Evolutionary conservation across 768 basidiomycete species (phyloP).

Genomic region (Lactifluus volemus): DNA sequence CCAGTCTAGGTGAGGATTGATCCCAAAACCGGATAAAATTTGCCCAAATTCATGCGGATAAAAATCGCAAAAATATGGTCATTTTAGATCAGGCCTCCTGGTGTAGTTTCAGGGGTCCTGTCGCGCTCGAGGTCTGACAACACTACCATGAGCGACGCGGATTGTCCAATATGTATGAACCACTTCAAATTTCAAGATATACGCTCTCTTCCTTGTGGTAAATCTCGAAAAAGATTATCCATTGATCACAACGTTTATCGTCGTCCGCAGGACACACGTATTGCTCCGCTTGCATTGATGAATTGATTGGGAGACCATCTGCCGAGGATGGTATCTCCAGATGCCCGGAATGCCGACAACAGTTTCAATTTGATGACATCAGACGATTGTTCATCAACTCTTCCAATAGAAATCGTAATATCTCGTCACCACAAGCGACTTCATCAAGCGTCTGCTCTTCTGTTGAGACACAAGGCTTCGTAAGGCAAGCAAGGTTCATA

Average conservation of each 20-base stretch:
- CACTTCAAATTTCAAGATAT: background rate
- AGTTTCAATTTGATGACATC: background rate
- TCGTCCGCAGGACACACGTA: slow-evolving; percentile 6
- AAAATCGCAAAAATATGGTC: too few species aligned
- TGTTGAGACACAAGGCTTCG: background rate
- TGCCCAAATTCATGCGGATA: too few species aligned
- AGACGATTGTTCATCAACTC: slow-evolving; percentile 3
- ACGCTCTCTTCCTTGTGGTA: slow-evolving; percentile 12
- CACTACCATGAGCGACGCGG: background rate
- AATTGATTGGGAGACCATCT: background rate
- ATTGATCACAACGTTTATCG: background rate
- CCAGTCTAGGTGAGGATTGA: too few species aligned
- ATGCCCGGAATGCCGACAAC: slow-evolving; percentile 9
- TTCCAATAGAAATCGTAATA: background rate
- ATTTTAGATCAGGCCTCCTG: too few species aligned
- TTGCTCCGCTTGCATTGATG: slow-evolving; percentile 6
- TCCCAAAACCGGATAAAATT: too few species aligned
- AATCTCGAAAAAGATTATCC: background rate
- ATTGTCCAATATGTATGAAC: slow-evolving; percentile 13
- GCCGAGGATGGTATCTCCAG: background rate
- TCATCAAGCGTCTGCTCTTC: background rate
- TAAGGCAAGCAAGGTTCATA: slow-evolving; percentile 9
- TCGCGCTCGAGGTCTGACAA: too few species aligned
- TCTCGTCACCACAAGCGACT: background rate
- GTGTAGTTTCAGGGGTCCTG: too few species aligned